phyloP scores from a whole-genome alignment of 768 basidiomycete species.

The Tricholoma terreum region DNA sequence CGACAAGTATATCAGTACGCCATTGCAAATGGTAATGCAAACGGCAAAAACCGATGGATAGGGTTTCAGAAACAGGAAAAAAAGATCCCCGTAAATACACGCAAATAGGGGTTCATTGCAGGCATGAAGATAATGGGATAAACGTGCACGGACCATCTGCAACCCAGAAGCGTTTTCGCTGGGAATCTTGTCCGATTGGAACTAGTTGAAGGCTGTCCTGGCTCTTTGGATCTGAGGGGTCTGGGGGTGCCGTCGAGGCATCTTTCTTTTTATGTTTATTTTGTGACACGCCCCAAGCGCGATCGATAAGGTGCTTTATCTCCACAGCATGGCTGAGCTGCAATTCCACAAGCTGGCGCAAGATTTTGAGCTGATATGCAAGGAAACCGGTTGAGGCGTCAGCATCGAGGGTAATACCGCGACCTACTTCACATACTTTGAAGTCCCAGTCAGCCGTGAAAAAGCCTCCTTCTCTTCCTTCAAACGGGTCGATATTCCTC shows the following conservation, averaged over 20 bases:
- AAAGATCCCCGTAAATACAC: slow-evolving; percentile 61
- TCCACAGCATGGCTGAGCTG: slow-evolving; percentile 69
- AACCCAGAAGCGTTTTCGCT: slow-evolving; percentile 81
- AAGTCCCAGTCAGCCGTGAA: slow-evolving; percentile 79
- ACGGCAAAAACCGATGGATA: slow-evolving; percentile 35
- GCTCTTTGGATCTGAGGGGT: slow-evolving; percentile 60
- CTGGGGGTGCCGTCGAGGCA: slow-evolving; percentile 49
- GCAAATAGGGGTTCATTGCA: slow-evolving; percentile 52
- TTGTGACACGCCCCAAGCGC: slow-evolving; percentile 82
- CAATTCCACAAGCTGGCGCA: slow-evolving; percentile 83
- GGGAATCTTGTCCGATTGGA: slow-evolving; percentile 75
- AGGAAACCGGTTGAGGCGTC: slow-evolving; percentile 14
- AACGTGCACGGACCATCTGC: slow-evolving; percentile 79
- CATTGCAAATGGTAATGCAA: background rate
- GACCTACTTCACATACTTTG: slow-evolving; percentile 53
- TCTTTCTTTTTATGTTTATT: slow-evolving; percentile 85
- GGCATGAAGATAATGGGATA: slow-evolving; percentile 23
- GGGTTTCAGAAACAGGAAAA: slow-evolving; percentile 43
- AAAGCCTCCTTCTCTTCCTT: slow-evolving; percentile 63
- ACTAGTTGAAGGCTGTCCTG: slow-evolving; percentile 60
- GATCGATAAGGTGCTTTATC: slow-evolving; percentile 73
- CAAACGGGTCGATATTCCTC: slow-evolving; percentile 73
- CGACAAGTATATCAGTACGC: background rate
- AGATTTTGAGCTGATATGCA: slow-evolving; percentile 63
- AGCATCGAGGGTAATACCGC: slow-evolving; percentile 9